Conservation (phyloP, 176 grass and related monocot species). For the Oryza rufipogon region DNA sequence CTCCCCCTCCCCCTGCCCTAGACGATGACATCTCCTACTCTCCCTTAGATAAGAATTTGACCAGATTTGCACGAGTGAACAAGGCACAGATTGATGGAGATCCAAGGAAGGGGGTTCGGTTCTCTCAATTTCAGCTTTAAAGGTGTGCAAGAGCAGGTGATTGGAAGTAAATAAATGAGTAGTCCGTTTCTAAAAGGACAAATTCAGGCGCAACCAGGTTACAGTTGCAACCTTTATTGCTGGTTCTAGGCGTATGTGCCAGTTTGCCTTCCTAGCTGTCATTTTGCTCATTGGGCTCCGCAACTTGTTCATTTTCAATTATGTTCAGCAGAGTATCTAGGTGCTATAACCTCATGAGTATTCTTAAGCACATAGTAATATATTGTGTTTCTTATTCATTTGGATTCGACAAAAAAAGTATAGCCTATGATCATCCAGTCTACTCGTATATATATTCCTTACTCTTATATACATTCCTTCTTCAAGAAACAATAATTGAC, state of each 20-base stretch:
- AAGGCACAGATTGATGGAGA: background rate
- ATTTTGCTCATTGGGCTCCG: background rate
- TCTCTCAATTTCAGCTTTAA: background rate
- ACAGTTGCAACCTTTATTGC: background rate
- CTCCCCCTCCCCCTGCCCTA: background rate
- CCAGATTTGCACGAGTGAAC: background rate
- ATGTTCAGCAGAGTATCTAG: background rate
- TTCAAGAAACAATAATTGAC: background rate
- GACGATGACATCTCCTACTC: conserved; percentile 2
- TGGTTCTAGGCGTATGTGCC: background rate
- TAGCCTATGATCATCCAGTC: background rate
- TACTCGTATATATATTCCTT: background rate
- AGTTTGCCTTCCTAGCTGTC: background rate
- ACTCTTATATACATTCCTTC: background rate
- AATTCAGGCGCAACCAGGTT: conserved; percentile 17
- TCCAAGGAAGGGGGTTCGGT: background rate
- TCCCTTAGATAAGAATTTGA: conserved; percentile 4
- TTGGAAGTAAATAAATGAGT: conserved; percentile 37
- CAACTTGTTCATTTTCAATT: background rate
- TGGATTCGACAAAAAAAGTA: background rate
- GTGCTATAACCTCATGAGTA: conserved; percentile 10
- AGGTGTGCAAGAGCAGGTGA: conserved; percentile 4
- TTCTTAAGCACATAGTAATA: background rate
- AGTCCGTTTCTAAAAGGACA: conserved; percentile 18
- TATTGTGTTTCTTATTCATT: background rate